Conservation (phyloP, 2,329 filamentous ascomycete species). For the Pseudocercospora crystallina region DNA sequence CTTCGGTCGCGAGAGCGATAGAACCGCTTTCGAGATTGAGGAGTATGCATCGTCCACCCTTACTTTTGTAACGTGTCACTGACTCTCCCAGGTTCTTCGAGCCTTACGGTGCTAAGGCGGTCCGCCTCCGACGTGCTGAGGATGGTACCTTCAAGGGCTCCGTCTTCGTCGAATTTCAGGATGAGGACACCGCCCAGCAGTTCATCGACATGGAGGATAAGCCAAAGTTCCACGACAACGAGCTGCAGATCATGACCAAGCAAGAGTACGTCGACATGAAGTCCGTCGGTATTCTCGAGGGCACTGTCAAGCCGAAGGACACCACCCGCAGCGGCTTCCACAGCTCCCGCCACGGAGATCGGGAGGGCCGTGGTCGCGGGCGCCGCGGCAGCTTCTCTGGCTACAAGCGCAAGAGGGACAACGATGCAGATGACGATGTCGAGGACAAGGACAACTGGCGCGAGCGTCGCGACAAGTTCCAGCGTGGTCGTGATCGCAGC, state of each 20-base stretch:
- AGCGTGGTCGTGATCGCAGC: constrained; percentile 20
- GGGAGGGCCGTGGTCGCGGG: constrained; percentile 31
- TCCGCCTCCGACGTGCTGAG: constrained; percentile 79
- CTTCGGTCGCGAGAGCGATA: constrained; percentile 80
- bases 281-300: constrained; percentile 45
- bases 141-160: constrained; percentile 86
- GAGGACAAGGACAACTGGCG: constrained; percentile 27
- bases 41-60: constrained; percentile 38
- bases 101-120: constrained; percentile 74
- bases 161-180: constrained; percentile 89
- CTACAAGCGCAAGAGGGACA: constrained; percentile 30
- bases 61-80: background rate
- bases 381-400: constrained; percentile 29
- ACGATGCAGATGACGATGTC: constrained; percentile 22
- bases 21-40: constrained; percentile 91
- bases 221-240: constrained; percentile 79
- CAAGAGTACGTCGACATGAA: constrained; percentile 68
- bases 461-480: constrained; percentile 25
- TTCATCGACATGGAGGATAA: constrained; percentile 79
- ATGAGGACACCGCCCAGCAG: constrained; percentile 72
- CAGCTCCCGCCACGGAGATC: constrained; percentile 41
- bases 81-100: constrained; percentile 65
- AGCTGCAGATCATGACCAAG: constrained; percentile 84
- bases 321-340: constrained; percentile 31
- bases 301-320: constrained; percentile 38